These are phyloP conservation scores for Blastocystis sp. DNA, from an alignment of 352 stramenopile genomes.

Conservation along the genomic window DNA sequence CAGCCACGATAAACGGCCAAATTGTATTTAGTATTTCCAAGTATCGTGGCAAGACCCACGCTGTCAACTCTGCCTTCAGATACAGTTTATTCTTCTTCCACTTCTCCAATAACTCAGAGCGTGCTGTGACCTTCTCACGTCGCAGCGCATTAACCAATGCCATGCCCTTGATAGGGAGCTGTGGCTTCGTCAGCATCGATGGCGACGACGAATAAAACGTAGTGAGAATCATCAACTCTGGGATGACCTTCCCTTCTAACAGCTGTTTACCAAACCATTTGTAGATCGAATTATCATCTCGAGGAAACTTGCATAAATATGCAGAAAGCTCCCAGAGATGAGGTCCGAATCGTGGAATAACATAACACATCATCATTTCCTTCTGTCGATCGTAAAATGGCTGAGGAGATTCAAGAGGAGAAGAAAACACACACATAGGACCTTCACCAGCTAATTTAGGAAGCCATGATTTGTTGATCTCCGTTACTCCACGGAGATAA, in stretches of 20 bases:
- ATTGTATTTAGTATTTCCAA: not conserved
- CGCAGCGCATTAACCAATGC: not conserved
- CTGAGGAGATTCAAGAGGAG: constrained; percentile 51
- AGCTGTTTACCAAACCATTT: constrained; percentile 77
- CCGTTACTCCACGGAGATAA: constrained; percentile 62
- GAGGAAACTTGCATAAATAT: not conserved
- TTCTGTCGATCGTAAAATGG: constrained; percentile 55
- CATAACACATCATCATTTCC: constrained; percentile 61
- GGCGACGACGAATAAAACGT: not conserved
- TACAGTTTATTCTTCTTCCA: constrained; percentile 17
- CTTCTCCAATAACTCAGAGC: not conserved
- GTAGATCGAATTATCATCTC: constrained; percentile 65
- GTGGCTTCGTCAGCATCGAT: not conserved
- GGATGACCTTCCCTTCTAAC: constrained; percentile 70
- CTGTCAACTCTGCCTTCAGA: constrained; percentile 17
- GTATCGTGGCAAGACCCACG: constrained; percentile 31
- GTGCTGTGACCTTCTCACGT: not conserved
- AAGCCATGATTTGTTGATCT: constrained; percentile 61
- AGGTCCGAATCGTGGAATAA: constrained; percentile 60
- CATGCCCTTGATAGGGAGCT: constrained; percentile 19
- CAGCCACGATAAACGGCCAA: not conserved
- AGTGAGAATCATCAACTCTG: not conserved
- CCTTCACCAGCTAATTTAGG: constrained; percentile 53
- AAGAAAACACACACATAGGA: constrained; percentile 55
- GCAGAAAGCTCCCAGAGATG: constrained; percentile 62